A percentile compares a stretch with the other conserved stretches of the same genome.
These are phyloP conservation scores for Starmerella bombicola DNA, from an alignment of 805 yeast genomes.

Conservation along the genomic window DNA sequence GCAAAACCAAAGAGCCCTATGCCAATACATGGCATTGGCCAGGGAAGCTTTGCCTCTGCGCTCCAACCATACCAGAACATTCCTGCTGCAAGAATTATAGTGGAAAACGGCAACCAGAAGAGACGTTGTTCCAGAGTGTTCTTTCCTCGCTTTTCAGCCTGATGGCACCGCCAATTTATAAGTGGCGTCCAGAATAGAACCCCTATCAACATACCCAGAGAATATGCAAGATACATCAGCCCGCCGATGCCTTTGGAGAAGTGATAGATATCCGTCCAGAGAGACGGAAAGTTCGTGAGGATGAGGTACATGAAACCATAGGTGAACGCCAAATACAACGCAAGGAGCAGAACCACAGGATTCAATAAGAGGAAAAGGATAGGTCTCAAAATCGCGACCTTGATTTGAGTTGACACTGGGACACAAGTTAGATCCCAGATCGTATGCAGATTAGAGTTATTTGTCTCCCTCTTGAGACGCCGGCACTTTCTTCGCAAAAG, in stretches of 20 bases:
- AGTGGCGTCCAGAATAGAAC: conserved; percentile 37
- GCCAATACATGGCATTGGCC: conserved; percentile 56
- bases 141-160: conserved; percentile 31
- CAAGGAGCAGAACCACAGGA: conserved; percentile 54
- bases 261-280: conserved; percentile 39
- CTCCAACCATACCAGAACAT: conserved; percentile 65
- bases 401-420: conserved; percentile 19
- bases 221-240: conserved; percentile 45
- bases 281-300: conserved; percentile 46
- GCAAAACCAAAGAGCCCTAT: conserved; percentile 48
- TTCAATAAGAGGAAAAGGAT: conserved; percentile 39
- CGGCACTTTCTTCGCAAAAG: conserved; percentile 38
- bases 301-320: conserved; percentile 57
- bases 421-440: conserved; percentile 37
- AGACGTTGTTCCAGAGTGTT: conserved; percentile 50
- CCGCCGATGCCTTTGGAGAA: conserved; percentile 41
- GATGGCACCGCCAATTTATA: conserved; percentile 32
- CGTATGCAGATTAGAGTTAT: conserved; percentile 45
- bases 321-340: conserved; percentile 50
- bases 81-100: conserved; percentile 46
- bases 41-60: conserved; percentile 41
- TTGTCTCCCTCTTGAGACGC: conserved; percentile 40
- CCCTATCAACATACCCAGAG: conserved; percentile 44
- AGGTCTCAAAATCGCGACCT: conserved; percentile 47
- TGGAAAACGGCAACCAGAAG: conserved; percentile 39